A percentile compares a stretch with the other conserved stretches of the same genome.
Evolutionary conservation across 331 rosid genomes (phyloP).

Genomic region (Stylosanthes scabra): DNA sequence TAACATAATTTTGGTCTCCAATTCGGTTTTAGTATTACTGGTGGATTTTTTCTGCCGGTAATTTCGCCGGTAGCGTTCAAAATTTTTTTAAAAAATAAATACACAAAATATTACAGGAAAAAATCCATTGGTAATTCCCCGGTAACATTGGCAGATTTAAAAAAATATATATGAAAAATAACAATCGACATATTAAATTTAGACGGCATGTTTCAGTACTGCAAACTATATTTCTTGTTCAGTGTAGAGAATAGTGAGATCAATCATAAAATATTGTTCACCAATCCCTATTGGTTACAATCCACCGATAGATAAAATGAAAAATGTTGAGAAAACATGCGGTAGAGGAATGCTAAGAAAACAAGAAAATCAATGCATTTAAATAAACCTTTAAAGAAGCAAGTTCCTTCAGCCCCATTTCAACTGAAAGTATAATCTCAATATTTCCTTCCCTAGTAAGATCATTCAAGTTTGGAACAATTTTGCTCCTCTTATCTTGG

Average conservation of each 20-base stretch:
- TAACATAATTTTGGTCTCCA: too few species aligned
- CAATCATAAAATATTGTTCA: conserved; percentile 25
- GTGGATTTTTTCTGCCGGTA: too few species aligned
- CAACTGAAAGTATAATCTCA: conserved; percentile 96
- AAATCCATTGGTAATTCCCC: too few species aligned
- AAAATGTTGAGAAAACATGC: conserved; percentile 1
- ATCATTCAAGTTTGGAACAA: conserved; percentile 82
- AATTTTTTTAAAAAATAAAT: too few species aligned
- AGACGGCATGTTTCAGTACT: conserved; percentile 32
- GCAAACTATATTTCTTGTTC: conserved; percentile 32
- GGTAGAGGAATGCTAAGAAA: conserved; percentile 5
- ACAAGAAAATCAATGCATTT: conserved; percentile 36
- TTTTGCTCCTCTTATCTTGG: conserved; percentile 70
- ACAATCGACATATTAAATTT: conserved; percentile 33
- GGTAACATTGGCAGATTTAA: too few species aligned
- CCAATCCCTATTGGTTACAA: conserved; percentile 25
- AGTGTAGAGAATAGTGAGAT: conserved; percentile 8
- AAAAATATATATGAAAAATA: too few species aligned
- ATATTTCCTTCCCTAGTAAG: conserved; percentile 96
- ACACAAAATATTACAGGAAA: too few species aligned
- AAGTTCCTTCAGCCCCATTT: conserved; percentile 96
- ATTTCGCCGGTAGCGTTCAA: too few species aligned
- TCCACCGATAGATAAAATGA: conserved; percentile 23
- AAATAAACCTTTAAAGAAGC: conserved; percentile 81
- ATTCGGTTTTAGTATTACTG: too few species aligned